phyloP scores from a whole-genome alignment of 1,284 basidiomycete genomes.

The Polyporus tsugae region DNA sequence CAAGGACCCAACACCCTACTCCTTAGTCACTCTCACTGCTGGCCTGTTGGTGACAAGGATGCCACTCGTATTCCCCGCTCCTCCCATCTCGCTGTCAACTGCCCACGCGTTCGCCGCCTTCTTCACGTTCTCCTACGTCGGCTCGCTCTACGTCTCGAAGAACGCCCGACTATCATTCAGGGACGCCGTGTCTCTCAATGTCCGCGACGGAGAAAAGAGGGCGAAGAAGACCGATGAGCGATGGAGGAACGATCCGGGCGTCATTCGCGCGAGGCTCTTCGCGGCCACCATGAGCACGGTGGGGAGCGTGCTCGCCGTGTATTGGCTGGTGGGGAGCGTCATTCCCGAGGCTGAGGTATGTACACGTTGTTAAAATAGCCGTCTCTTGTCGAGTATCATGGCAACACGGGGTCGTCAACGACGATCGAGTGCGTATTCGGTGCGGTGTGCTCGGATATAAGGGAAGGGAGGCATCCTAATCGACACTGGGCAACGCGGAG shows the following conservation, averaged over 20 bases:
- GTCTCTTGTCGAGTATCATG: slow-evolving; percentile 13
- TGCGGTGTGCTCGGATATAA: slow-evolving; percentile 11
- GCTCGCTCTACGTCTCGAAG: slow-evolving; percentile 43
- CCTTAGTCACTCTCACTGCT: background rate
- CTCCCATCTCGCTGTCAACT: slow-evolving; percentile 37
- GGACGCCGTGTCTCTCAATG: slow-evolving; percentile 11
- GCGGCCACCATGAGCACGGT: slow-evolving; percentile 67
- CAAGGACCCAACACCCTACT: background rate
- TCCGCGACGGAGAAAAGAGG: slow-evolving; percentile 33
- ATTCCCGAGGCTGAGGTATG: slow-evolving; percentile 43
- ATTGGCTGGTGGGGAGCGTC: slow-evolving; percentile 46
- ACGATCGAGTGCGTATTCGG: background rate
- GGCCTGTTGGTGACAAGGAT: slow-evolving; percentile 16
- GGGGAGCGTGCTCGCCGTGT: slow-evolving; percentile 56
- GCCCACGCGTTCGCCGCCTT: slow-evolving; percentile 40
- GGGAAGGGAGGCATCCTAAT: background rate
- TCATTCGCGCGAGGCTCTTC: slow-evolving; percentile 72
- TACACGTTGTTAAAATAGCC: slow-evolving; percentile 5
- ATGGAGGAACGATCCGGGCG: slow-evolving; percentile 77
- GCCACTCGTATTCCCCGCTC: slow-evolving; percentile 34
- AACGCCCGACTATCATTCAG: slow-evolving; percentile 40
- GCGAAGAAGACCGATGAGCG: slow-evolving; percentile 46
- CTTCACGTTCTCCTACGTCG: slow-evolving; percentile 43
- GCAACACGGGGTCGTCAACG: background rate
- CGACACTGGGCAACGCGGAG: background rate